phyloP scores from a whole-genome alignment of 78 protist genomes.

The Reticulomyxa filosa region DNA sequence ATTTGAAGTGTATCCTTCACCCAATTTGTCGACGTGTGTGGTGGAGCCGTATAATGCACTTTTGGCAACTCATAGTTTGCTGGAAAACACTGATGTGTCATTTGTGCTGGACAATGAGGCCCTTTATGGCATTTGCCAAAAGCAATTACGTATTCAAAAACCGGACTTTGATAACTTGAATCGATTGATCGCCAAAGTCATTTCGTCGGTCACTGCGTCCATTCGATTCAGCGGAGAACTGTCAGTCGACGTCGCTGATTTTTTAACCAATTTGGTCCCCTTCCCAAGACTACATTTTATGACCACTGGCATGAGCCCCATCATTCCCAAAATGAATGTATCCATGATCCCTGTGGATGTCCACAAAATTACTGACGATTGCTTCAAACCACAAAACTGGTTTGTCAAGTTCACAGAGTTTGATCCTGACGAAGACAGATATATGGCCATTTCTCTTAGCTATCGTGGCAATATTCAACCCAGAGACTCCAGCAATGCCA shows the following conservation, averaged over 20 bases:
- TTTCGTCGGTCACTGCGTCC: slow-evolving; percentile 31
- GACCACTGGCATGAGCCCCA: slow-evolving; percentile 1
- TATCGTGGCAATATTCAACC: no score
- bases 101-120: slow-evolving; percentile 81
- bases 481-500: no score
- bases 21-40: slow-evolving; percentile 61
- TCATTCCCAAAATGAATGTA: no score
- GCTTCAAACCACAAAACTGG: not conserved
- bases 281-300: slow-evolving; percentile 9
- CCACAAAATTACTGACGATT: no score
- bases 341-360: not conserved
- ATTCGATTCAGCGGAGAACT: slow-evolving; percentile 4
- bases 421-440: no score
- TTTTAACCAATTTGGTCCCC: no score
- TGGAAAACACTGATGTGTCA: slow-evolving; percentile 72
- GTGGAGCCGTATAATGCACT: slow-evolving; percentile 86
- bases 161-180: slow-evolving; percentile 22
- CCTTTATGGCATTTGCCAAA: slow-evolving; percentile 31
- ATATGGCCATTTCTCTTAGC: no score
- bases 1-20: slow-evolving; percentile 57
- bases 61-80: slow-evolving; percentile 67
- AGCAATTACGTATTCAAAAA: slow-evolving; percentile 3
- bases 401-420: no score
- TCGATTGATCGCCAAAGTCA: slow-evolving; percentile 18
- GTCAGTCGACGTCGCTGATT: slow-evolving; percentile 4